Conservation (phyloP, 2,329 filamentous ascomycete genomes). For the Stagonosporopsis vannaccii region DNA sequence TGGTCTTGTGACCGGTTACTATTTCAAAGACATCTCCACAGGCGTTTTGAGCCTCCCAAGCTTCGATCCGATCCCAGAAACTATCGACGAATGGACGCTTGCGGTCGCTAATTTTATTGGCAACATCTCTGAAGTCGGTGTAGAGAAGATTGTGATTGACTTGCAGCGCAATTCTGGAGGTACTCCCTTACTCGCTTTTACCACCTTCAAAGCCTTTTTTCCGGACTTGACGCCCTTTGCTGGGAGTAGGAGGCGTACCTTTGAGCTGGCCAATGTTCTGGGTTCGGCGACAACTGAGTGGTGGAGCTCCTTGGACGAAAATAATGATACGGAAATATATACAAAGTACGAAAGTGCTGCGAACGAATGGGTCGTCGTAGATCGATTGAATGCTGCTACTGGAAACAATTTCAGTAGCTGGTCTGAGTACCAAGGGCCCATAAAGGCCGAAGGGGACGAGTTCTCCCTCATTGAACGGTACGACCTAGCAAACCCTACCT, state of each 20-base stretch:
- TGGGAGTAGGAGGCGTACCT: slow-evolving; percentile 54
- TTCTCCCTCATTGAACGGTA: slow-evolving; percentile 18
- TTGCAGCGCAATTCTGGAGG: slow-evolving; percentile 66
- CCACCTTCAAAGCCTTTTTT: slow-evolving; percentile 58
- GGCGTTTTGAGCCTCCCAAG: slow-evolving; percentile 52
- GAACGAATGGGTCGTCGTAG: slow-evolving; percentile 22
- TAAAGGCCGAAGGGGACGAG: slow-evolving; percentile 23
- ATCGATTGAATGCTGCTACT: slow-evolving; percentile 22
- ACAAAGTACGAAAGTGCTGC: slow-evolving; percentile 11
- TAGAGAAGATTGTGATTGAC: slow-evolving; percentile 67
- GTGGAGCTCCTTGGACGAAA: slow-evolving; percentile 14
- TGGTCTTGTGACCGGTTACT: slow-evolving; percentile 51
- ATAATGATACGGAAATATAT: background rate
- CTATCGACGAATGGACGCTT: slow-evolving; percentile 29
- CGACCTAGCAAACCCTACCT: slow-evolving; percentile 14
- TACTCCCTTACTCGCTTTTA: slow-evolving; percentile 31
- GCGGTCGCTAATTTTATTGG: slow-evolving; percentile 51
- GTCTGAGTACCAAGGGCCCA: slow-evolving; percentile 47
- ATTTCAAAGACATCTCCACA: slow-evolving; percentile 47
- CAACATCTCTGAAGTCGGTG: slow-evolving; percentile 52
- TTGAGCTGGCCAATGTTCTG: slow-evolving; percentile 34
- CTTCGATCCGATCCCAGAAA: slow-evolving; percentile 36
- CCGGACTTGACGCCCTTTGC: slow-evolving; percentile 50
- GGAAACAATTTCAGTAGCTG: slow-evolving; percentile 48
- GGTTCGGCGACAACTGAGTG: slow-evolving; percentile 6